Conservation (phyloP, 2,329 filamentous ascomycete species). For the Lachnellula occidentalis region DNA sequence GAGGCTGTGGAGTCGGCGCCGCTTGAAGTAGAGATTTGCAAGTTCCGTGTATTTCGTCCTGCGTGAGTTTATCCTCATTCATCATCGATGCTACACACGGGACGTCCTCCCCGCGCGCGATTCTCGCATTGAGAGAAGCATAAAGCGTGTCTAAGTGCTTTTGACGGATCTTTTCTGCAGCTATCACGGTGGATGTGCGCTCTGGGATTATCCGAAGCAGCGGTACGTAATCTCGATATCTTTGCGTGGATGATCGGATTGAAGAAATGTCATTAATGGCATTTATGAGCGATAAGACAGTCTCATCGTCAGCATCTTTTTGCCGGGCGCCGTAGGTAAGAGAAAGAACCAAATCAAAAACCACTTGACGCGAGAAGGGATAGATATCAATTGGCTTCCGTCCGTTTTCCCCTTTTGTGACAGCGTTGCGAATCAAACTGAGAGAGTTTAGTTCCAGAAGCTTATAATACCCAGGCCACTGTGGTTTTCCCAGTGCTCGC, state of each 20-base stretch:
- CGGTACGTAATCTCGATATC: slow-evolving; percentile 23
- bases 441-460: slow-evolving; percentile 19
- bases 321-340: slow-evolving; percentile 23
- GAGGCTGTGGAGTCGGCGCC: slow-evolving; percentile 24
- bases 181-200: neutral
- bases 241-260: slow-evolving; percentile 22
- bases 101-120: slow-evolving; percentile 7
- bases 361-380: slow-evolving; percentile 17
- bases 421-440: neutral
- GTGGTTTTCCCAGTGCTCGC: slow-evolving; percentile 21
- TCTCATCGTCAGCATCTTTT: slow-evolving; percentile 22
- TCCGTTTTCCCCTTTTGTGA: slow-evolving; percentile 13
- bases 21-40: slow-evolving; percentile 24
- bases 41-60: slow-evolving; percentile 24
- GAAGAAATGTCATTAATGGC: slow-evolving; percentile 21
- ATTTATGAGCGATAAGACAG: slow-evolving; percentile 17
- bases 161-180: slow-evolving; percentile 8
- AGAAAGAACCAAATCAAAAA: slow-evolving; percentile 22
- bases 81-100: slow-evolving; percentile 7
- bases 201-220: slow-evolving; percentile 5
- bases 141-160: slow-evolving; percentile 7
- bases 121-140: slow-evolving; percentile 5
- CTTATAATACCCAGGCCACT: slow-evolving; percentile 23
- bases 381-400: slow-evolving; percentile 18
- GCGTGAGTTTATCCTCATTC: slow-evolving; percentile 17